A percentile compares a stretch with the other conserved stretches of the same genome.
phyloP scores from a whole-genome alignment of 129 eudicot species.

The Flaveria brownii region DNA sequence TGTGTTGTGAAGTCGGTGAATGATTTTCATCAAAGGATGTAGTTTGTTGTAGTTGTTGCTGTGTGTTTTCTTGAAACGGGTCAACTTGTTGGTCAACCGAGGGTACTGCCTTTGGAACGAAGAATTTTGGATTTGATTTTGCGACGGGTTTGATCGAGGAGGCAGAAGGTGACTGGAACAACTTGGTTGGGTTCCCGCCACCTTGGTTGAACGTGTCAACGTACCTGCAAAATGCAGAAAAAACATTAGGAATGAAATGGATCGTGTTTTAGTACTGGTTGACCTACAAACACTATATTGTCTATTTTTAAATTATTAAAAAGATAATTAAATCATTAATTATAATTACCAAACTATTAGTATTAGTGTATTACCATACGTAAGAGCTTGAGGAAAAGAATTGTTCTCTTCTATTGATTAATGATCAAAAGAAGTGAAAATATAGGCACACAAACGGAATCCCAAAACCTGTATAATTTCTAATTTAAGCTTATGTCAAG shows the following conservation, averaged over 20 bases:
- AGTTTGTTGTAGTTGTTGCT: slow-evolving; percentile 22
- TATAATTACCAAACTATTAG: neutral
- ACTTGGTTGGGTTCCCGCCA: slow-evolving; percentile 69
- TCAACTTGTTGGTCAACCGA: slow-evolving; percentile 39
- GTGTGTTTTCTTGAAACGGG: slow-evolving; percentile 21
- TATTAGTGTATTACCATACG: too few species aligned
- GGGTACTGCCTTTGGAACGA: slow-evolving; percentile 65
- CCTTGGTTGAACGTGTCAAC: slow-evolving; percentile 96
- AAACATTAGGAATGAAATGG: neutral
- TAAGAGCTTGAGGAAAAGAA: neutral
- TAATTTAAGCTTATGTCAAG: neutral
- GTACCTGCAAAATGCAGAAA: slow-evolving; percentile 52
- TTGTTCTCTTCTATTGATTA: neutral
- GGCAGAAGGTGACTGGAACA: slow-evolving; percentile 73
- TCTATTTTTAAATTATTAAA: neutral
- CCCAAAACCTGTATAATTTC: neutral
- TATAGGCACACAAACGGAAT: neutral
- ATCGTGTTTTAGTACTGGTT: neutral
- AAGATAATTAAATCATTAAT: neutral
- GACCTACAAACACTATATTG: neutral
- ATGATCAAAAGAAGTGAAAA: neutral
- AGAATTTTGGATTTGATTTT: slow-evolving; percentile 63
- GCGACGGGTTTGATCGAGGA: slow-evolving; percentile 55
- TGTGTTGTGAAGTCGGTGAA: slow-evolving; percentile 36
- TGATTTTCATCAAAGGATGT: slow-evolving; percentile 39